Evolutionary conservation across 768 basidiomycete species (phyloP).

Genomic region (Exsudoporus frostii): DNA sequence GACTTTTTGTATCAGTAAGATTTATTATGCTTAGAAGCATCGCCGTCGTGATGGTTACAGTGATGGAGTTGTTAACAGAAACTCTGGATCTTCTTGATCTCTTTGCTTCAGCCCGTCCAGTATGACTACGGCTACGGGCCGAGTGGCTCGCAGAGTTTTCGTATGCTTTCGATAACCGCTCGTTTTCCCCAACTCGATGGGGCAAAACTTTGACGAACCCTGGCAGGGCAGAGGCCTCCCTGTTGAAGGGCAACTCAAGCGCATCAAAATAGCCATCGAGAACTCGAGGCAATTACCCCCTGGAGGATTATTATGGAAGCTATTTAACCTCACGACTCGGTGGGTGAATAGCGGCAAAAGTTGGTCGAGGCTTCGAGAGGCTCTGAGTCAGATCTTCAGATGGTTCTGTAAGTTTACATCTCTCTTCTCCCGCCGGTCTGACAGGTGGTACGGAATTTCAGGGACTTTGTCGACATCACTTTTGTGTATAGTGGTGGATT

Average conservation of each 20-base stretch:
- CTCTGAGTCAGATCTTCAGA: conserved; percentile 22
- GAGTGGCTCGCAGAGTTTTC: neutral
- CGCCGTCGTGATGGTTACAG: conserved; percentile 28
- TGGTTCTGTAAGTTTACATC: conserved; percentile 9
- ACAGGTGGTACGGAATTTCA: conserved; percentile 16
- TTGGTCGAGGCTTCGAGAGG: conserved; percentile 7
- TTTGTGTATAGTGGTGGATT: conserved; percentile 18
- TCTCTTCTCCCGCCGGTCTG: conserved; percentile 28
- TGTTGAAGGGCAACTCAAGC: neutral
- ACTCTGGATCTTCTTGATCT: conserved; percentile 3
- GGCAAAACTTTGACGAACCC: neutral
- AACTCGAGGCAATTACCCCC: conserved; percentile 18
- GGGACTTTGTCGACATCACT: conserved; percentile 22
- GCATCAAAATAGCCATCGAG: conserved; percentile 6
- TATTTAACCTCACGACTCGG: conserved; percentile 1
- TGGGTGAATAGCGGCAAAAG: conserved; percentile 16
- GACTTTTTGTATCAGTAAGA: conserved; percentile 24
- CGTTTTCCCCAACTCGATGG: neutral
- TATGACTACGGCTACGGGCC: neutral
- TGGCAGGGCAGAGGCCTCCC: neutral
- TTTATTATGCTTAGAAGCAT: conserved; percentile 26
- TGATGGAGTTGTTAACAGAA: conserved; percentile 11
- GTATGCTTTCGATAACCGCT: neutral
- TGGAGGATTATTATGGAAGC: conserved; percentile 28
- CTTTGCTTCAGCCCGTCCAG: neutral